phyloP scores from a whole-genome alignment of 2,329 filamentous ascomycete species.

The Arthrobotrys conoides region DNA sequence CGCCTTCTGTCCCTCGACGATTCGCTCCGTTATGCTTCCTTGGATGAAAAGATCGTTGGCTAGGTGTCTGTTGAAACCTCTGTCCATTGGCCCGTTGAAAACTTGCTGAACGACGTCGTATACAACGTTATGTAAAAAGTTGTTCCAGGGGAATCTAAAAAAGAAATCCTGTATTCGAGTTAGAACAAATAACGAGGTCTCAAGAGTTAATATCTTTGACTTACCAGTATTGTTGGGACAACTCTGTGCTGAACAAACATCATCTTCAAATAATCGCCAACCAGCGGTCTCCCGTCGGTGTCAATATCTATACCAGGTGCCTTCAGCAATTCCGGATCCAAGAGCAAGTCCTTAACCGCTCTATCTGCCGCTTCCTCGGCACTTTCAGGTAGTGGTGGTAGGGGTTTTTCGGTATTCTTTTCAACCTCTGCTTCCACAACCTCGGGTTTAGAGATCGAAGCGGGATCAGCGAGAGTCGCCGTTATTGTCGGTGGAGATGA shows the following conservation, averaged over 20 bases:
- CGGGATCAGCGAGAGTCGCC: slow-evolving; percentile 40
- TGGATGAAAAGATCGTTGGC: slow-evolving; percentile 94
- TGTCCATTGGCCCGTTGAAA: slow-evolving; percentile 98
- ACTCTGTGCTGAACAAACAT: slow-evolving; percentile 96
- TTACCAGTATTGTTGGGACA: slow-evolving; percentile 93
- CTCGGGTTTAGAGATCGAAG: slow-evolving; percentile 59
- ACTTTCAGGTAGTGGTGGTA: slow-evolving; percentile 60
- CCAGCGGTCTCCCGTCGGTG: slow-evolving; percentile 79
- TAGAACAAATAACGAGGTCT: background rate
- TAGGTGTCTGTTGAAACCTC: slow-evolving; percentile 89
- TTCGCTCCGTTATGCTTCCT: slow-evolving; percentile 88
- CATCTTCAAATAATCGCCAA: slow-evolving; percentile 94
- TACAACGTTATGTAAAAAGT: slow-evolving; percentile 98
- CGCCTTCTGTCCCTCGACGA: slow-evolving; percentile 88
- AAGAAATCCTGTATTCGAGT: slow-evolving; percentile 82
- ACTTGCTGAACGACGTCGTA: slow-evolving; percentile 99
- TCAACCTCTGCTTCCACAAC: slow-evolving; percentile 59
- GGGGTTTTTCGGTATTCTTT: slow-evolving; percentile 62
- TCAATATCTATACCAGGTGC: slow-evolving; percentile 71
- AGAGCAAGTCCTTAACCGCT: slow-evolving; percentile 58
- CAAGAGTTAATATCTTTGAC: slow-evolving; percentile 65
- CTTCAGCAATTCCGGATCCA: slow-evolving; percentile 48
- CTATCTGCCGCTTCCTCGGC: slow-evolving; percentile 53
- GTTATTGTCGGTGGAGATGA: slow-evolving; percentile 49
- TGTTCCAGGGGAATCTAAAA: slow-evolving; percentile 99